Base-by-base conservation (phyloP, 164 flowering plant species). In the Cinnamomum chago region DNA sequence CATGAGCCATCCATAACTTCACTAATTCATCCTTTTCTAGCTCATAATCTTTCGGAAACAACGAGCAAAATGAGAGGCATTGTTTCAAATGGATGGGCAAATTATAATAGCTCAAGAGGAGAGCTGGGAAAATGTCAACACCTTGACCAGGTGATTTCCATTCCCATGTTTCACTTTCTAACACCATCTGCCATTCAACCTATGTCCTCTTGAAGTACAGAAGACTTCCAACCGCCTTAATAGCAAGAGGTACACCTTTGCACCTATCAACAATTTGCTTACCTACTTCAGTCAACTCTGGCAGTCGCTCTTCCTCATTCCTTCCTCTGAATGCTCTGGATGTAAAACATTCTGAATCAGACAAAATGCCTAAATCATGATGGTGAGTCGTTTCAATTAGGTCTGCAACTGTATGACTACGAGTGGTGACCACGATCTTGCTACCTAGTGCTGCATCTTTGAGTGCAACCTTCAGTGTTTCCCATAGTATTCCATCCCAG, bases 1-100 rank as follows among this genome's bases (percentile, higher is more conserved):
- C 79, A 68, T 77, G 65, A 20, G 72, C 76, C 73, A 75, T 77
- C 83, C 83, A 81, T 15, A 75, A 24, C 50, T 68, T 68, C n/a
- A 81, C 68, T 23, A 81, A 17, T 17, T 24, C 13, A 4, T 72
- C 73, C 65, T 75, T 81, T 2, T 52, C 24, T 22, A 77, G 51
- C 0, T 9, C n/a, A n/a, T 58, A 24, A 27, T 69, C 74, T 40
- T 77, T 77, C 0, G 80, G 83, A 65, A 72, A 81, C 23, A 81
- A 27, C 2, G 78, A 77, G 73, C 83, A 81, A 69, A 62, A 81
- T 0, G 74, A 70, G 66, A 81, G 75, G 22, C 80, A 76, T 18
- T 58, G 73, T 69, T 70, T 80, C 35, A 80, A 70, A 67, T 73
- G 74, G 50, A 70, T 47, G 13, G 80, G 80, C 22, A 77, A 30